Conservation (phyloP, 2,329 filamentous ascomycete genomes). For the Colletotrichum sp. region DNA sequence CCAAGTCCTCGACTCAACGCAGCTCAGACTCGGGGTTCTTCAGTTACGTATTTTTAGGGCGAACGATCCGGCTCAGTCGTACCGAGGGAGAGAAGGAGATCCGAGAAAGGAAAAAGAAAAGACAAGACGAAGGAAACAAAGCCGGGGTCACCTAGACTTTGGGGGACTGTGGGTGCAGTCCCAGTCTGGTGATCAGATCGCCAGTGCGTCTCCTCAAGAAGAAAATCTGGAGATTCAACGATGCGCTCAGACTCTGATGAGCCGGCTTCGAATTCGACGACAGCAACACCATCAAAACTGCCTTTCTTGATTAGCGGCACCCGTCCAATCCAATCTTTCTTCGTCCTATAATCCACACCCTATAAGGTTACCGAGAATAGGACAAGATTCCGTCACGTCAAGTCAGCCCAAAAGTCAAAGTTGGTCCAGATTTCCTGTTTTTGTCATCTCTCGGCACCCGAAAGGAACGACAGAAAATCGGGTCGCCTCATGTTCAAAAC, state of each 20-base stretch:
- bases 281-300: not conserved
- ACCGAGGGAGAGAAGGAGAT: not conserved
- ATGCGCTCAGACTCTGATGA: not conserved
- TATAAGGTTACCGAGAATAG: not conserved
- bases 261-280: not conserved
- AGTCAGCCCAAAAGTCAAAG: not conserved
- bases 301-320: not conserved
- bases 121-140: not conserved
- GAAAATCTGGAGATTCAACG: not conserved
- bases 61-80: not conserved
- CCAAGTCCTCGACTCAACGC: not conserved
- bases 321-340: not conserved
- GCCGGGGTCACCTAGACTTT: not conserved
- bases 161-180: not conserved
- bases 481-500: not conserved
- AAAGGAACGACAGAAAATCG: not conserved
- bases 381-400: not conserved
- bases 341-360: not conserved
- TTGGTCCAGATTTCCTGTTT: not conserved
- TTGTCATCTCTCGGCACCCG: not conserved
- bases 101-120: not conserved
- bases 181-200: slow-evolving; percentile 7
- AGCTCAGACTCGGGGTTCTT: not conserved
- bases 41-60: not conserved
- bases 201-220: not conserved